Base-by-base conservation (phyloP, 345 rosid species). In the Salix brachista region DNA sequence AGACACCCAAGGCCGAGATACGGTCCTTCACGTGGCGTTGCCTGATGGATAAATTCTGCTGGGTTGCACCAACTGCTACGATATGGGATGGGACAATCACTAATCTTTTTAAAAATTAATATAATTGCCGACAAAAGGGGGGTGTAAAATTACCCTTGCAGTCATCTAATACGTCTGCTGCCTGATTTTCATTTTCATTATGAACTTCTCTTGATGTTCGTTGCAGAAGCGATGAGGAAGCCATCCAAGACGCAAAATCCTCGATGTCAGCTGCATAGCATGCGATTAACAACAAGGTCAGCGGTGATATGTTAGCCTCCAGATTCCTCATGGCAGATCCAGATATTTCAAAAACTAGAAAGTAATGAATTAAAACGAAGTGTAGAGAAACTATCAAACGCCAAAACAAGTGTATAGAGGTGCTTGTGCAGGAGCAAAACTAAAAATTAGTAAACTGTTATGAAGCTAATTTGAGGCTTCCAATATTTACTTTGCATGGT, bases 401-500 rank as follows among this genome's bases (percentile, higher is more conserved):
- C 44, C 34, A 6, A 18, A 42, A 62, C 39, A 60, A 14, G 44
- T 9, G 30, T 30, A 39, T 18, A 18, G 6, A 74, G 21, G 69
- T 28, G 28, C 28, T 16, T 54, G 17, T 17, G 11, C 28, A 25
- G 13, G 12, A 39, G 25, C n/a, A 36, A 36, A 0, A 56, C 44
- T 37, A 30, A 9, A 46, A 36, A 21, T 41, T 8, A 69, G 14
- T 4, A 6, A 72, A 71, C 21, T 39, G 26, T 23, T 5, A 13
- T 6, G 39, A 61, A 25, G 34, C 23, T 16, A 44, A 10, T 12
- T 13, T 44, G 52, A 77, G 42, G 56, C 54, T 62, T 73, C 32
- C 28, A 48, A 65, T 25, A 84, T 92, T 89, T 82, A 92, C 93
- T 78, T 84, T 83, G 65, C 83, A 71, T 68, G 85, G 88, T 32